Conservation (phyloP, 2,329 filamentous ascomycete species). For the Penicillium sp. region DNA sequence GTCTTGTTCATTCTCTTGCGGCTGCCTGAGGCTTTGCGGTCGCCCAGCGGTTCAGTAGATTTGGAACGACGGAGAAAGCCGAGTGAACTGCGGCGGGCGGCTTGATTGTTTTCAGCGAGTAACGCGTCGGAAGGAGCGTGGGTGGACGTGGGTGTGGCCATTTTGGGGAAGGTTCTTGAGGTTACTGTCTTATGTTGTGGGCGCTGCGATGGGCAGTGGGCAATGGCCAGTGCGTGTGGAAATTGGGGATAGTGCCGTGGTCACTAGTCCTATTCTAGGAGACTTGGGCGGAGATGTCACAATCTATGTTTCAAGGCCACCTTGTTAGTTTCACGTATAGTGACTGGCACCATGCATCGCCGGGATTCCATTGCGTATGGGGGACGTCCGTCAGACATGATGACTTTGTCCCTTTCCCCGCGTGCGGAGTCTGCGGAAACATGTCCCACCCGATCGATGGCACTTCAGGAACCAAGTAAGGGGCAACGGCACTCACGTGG, state of each 20-base stretch:
- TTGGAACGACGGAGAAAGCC: slow-evolving; percentile 62
- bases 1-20: slow-evolving; percentile 37
- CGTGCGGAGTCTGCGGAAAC: background rate
- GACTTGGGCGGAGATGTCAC: background rate
- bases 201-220: background rate
- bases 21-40: slow-evolving; percentile 40
- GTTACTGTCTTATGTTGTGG: background rate
- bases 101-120: slow-evolving; percentile 31
- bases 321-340: background rate
- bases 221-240: background rate
- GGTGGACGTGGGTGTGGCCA: slow-evolving; percentile 32
- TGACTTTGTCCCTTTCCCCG: background rate
- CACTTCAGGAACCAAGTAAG: background rate
- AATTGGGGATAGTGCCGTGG: background rate
- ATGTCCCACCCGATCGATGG: background rate
- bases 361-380: background rate
- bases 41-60: slow-evolving; percentile 57
- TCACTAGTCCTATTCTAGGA: background rate
- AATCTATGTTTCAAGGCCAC: background rate
- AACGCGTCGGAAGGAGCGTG: slow-evolving; percentile 26
- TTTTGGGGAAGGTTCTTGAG: slow-evolving; percentile 16
- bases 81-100: slow-evolving; percentile 44
- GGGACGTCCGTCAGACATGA: background rate
- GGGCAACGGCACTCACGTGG: slow-evolving; percentile 1
- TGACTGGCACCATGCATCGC: too few relatives aligned